Conservation (phyloP, 148 eudicot genomes). For the Mesembryanthemum crystallinum region DNA sequence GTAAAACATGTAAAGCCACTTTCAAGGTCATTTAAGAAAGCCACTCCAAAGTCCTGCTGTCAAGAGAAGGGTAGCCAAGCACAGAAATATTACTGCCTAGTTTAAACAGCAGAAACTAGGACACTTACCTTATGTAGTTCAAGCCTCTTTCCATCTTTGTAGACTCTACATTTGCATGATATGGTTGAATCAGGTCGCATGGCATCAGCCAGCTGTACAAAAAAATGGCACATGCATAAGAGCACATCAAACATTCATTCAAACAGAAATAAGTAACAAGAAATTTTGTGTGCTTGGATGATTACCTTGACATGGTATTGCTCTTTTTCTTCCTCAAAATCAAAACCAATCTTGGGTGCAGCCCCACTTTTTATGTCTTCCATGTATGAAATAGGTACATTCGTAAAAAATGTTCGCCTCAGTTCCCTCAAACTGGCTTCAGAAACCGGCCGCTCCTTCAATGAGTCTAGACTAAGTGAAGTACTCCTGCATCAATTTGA, state of each 20-base stretch:
- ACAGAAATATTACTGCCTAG: background rate
- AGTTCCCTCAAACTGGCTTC: constrained; percentile 4
- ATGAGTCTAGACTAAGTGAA: background rate
- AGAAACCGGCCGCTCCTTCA: constrained; percentile 10
- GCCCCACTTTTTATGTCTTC: constrained; percentile 9
- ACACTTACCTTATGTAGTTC: constrained; percentile 20
- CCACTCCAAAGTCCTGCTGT: background rate
- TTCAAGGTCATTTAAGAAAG: background rate
- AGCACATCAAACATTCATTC: background rate
- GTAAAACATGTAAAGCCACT: background rate
- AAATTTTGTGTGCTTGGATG: background rate
- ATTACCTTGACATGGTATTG: constrained; percentile 15
- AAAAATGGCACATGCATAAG: background rate
- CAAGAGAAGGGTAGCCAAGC: background rate
- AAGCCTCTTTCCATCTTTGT: constrained; percentile 19
- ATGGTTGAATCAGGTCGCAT: constrained; percentile 8
- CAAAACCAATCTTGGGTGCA: background rate
- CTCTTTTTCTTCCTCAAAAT: constrained; percentile 13
- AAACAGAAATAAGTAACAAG: background rate
- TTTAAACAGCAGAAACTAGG: background rate
- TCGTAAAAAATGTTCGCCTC: constrained; percentile 14
- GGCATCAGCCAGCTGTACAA: constrained; percentile 22
- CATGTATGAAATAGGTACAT: constrained; percentile 12
- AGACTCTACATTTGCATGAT: constrained; percentile 24
- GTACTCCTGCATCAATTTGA: constrained; percentile 14